A percentile compares a stretch with the other conserved stretches of the same genome.
These are phyloP conservation scores for Neofusicoccum sp. DNA, from an alignment of 2,329 filamentous ascomycete genomes.

Conservation along the genomic window DNA sequence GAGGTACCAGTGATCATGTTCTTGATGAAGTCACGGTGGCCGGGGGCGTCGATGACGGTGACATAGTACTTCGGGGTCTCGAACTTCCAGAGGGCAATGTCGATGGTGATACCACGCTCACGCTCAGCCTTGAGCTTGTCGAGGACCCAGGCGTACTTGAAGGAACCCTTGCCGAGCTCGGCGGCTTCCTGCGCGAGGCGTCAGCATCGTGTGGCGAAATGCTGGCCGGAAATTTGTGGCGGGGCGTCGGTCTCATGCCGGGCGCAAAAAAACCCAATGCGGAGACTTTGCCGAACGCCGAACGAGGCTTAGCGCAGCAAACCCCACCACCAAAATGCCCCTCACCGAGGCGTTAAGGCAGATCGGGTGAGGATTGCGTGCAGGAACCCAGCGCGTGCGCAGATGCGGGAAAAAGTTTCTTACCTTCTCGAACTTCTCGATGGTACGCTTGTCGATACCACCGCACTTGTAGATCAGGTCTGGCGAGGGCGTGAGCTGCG, in stretches of 20 bases:
- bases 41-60: conserved; percentile 97
- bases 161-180: conserved; percentile 99
- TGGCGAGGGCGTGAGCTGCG: conserved; percentile 52
- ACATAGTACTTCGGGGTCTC: conserved; percentile 97
- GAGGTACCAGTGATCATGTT: conserved; percentile 99
- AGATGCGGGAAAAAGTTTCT: conserved; percentile 31
- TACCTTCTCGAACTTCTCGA: conserved; percentile 99
- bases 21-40: conserved; percentile 99
- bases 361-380: conserved; percentile 22
- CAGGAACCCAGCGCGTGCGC: conserved; percentile 26
- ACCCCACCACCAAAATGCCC: conserved; percentile 40
- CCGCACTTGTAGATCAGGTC: conserved; percentile 99
- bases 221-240: not conserved
- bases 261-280: conserved; percentile 12
- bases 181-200: conserved; percentile 75
- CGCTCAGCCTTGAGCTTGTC: conserved; percentile 99
- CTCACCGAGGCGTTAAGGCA: conserved; percentile 31
- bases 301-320: conserved; percentile 36
- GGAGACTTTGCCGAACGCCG: conserved; percentile 25
- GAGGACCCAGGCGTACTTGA: conserved; percentile 99
- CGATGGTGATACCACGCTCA: conserved; percentile 99
- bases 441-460: conserved; percentile 99
- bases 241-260: not conserved
- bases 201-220: conserved; percentile 32
- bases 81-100: conserved; percentile 99